Evolutionary conservation across 2,329 filamentous ascomycete species (phyloP), one percentile per base, ranked within the genome.

Genomic region (Paramyrothecium roridum): DNA sequence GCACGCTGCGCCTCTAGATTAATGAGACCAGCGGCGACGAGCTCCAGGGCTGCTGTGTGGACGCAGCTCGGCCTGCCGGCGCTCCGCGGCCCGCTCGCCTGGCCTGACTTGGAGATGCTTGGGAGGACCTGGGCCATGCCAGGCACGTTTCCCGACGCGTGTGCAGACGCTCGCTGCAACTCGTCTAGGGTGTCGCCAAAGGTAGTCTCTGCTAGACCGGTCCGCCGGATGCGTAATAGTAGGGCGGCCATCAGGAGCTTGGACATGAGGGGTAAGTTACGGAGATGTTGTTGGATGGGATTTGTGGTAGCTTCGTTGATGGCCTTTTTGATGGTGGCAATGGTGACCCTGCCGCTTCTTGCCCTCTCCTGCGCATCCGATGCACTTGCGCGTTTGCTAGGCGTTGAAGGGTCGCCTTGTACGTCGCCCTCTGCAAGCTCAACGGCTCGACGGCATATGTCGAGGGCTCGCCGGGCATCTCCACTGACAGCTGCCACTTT

Each of bases 401-500:
- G 87, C 3, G 87, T 90, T 57, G 75, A 70, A 17, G 83, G 70
- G 67, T 82, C 73, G 65, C 74, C 56, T 40, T 73, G 56, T 63
- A 70, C 57, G 43, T 93, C 88, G 51, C 88, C 81, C 72, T 99
- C 95, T 30, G 93, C 95, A 23, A 99, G 86, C 73, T 99, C 95
- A 16, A 99, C 95, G 1, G 95, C 95, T 60, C 95, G 85, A 30
- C 95, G 85, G 70, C 96, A 99, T 57, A 99, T 98, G 66, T 99
- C 95, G 20, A 99, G 80, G 1, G 93, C 95, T 60, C 95, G 86
- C 55, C 95, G 83, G 19, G 95, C 95, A 66, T 99, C 95, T 56
- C 95, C 96, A 60, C 90, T 96, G 48, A 99, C 96, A 43, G 95
- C 93, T 6, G 95, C 95, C 33, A 99, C 95, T 74, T 99, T 99